Conservation (phyloP, 2,329 filamentous ascomycete genomes). For the Botrytis fragariae region DNA sequence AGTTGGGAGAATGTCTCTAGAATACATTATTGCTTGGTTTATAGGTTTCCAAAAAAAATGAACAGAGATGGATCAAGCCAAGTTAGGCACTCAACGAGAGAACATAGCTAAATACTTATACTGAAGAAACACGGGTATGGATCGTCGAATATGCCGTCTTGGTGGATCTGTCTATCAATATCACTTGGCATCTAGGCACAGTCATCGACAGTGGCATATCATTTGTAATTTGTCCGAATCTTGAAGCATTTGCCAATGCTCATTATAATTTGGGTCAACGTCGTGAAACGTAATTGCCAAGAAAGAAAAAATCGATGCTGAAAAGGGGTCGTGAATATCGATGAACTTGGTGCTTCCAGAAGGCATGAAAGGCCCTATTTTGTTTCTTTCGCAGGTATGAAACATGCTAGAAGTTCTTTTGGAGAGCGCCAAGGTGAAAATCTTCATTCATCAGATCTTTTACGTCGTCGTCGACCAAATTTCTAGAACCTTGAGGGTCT, state of each 20-base stretch:
- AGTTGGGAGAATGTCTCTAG: neutral
- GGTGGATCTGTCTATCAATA: neutral
- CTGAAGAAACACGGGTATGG: neutral
- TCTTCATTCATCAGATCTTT: neutral
- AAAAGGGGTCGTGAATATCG: neutral
- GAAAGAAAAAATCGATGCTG: neutral
- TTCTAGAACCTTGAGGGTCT: neutral
- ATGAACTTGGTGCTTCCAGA: neutral
- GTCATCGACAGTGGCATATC: neutral
- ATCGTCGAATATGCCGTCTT: neutral
- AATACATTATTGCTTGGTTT: neutral
- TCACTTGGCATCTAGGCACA: neutral
- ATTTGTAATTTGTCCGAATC: neutral
- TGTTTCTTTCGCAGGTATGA: neutral
- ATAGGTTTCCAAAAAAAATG: neutral
- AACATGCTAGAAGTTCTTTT: neutral
- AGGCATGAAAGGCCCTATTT: neutral
- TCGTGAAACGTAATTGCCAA: neutral
- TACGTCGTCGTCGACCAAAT: neutral
- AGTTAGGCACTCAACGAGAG: neutral
- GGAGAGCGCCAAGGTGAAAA: neutral
- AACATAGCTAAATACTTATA: conserved; percentile 6
- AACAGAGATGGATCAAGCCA: neutral
- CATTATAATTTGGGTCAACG: neutral
- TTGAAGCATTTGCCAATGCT: neutral